Evolutionary conservation across 2,329 filamentous ascomycete species (phyloP).

Genomic region (Botrytis fragariae): DNA sequence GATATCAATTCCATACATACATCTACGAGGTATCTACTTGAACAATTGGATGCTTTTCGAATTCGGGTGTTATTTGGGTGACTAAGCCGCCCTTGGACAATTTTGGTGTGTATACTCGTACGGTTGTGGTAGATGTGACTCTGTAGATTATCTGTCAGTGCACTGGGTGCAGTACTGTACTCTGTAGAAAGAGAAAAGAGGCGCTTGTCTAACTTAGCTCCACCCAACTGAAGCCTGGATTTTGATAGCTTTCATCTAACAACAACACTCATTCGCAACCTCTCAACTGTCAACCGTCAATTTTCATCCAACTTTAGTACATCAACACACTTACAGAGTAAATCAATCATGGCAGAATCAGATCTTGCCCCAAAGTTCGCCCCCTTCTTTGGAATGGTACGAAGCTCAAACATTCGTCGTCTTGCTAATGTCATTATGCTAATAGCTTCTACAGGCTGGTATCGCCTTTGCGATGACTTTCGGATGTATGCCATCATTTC

Average conservation of each 20-base stretch:
- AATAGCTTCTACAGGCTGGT: constrained; percentile 56
- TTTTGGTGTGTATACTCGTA: background rate
- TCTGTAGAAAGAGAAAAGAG: background rate
- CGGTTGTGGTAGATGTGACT: background rate
- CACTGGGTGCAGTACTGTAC: background rate
- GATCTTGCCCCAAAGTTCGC: constrained; percentile 75
- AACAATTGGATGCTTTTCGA: background rate
- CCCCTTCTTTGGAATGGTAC: constrained; percentile 85
- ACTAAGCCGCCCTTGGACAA: background rate
- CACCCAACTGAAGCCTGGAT: background rate
- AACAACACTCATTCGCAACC: constrained; percentile 20
- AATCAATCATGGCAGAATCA: constrained; percentile 51
- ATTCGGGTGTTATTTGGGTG: background rate
- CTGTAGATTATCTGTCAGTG: background rate
- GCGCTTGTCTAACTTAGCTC: constrained; percentile 6
- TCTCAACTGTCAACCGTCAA: constrained; percentile 6
- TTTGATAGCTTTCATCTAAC: constrained; percentile 15
- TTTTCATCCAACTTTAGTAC: constrained; percentile 20
- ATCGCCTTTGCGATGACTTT: constrained; percentile 82
- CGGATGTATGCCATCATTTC: constrained; percentile 58
- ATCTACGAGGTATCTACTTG: background rate
- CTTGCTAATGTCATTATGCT: constrained; percentile 25
- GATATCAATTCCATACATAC: background rate
- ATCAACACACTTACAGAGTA: constrained; percentile 22
- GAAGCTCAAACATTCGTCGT: constrained; percentile 38